phyloP scores from a whole-genome alignment of 441 rosid species.

The Mallotus repandus region DNA sequence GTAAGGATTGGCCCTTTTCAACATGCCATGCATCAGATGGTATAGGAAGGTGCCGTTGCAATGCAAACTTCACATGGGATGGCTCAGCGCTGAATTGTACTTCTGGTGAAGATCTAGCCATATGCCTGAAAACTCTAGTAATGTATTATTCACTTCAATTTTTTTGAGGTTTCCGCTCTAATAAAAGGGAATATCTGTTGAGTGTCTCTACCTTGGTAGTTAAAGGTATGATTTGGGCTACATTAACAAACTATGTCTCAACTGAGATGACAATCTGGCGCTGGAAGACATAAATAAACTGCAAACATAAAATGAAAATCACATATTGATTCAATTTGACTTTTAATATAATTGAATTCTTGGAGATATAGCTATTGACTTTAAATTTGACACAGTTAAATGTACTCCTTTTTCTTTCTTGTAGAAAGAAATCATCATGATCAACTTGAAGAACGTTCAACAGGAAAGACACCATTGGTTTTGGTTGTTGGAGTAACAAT shows the following conservation, averaged over 20 bases:
- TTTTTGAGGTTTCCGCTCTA: neutral
- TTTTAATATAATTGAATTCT: too few species aligned
- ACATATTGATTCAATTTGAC: too few species aligned
- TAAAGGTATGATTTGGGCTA: too few species aligned
- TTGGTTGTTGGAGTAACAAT: slow-evolving; percentile 12
- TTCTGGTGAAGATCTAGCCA: slow-evolving; percentile 26
- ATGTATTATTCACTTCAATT: neutral
- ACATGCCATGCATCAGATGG: slow-evolving; percentile 28
- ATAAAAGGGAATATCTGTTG: neutral
- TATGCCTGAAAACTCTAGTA: neutral
- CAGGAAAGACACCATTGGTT: neutral
- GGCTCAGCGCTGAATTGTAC: slow-evolving; percentile 24
- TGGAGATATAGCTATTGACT: neutral
- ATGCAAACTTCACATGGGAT: slow-evolving; percentile 30
- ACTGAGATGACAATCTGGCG: too few species aligned
- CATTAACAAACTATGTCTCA: too few species aligned
- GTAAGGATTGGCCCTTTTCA: slow-evolving; percentile 37
- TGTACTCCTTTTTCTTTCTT: neutral
- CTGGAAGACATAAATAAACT: neutral
- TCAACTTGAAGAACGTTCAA: neutral
- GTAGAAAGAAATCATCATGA: neutral
- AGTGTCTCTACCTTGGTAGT: too few species aligned
- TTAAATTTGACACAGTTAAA: neutral
- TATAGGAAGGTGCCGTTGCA: slow-evolving; percentile 31
- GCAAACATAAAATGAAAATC: neutral